Conservation (phyloP, 2,329 filamentous ascomycete genomes). For the Fusarium armeniacum region DNA sequence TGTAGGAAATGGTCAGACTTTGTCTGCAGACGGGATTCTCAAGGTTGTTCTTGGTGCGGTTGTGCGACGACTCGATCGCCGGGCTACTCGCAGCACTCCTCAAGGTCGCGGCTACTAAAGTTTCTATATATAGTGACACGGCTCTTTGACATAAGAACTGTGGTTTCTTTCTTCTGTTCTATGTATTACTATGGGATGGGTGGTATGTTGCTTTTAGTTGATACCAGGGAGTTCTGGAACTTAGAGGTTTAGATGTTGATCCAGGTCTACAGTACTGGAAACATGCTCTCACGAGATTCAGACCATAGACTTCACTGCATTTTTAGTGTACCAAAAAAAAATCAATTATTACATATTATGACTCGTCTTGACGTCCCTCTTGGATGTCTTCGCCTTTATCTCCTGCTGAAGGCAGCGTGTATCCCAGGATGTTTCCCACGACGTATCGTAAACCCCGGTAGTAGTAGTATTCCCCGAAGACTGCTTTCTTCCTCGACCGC, state of each 20-base stretch:
- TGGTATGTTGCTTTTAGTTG: slow-evolving; percentile 21
- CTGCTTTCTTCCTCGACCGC: slow-evolving; percentile 15
- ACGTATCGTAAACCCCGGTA: slow-evolving; percentile 22
- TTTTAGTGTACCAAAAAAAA: slow-evolving; percentile 17
- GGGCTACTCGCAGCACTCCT: slow-evolving; percentile 33
- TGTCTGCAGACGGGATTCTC: slow-evolving; percentile 80
- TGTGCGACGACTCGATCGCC: slow-evolving; percentile 61
- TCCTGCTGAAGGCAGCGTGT: slow-evolving; percentile 1
- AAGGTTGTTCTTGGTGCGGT: slow-evolving; percentile 88
- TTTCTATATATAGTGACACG: neutral
- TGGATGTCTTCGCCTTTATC: slow-evolving; percentile 9
- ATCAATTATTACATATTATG: slow-evolving; percentile 21
- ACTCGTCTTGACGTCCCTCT: slow-evolving; percentile 31
- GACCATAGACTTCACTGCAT: slow-evolving; percentile 9
- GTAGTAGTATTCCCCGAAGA: slow-evolving; percentile 18
- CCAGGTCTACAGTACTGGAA: neutral
- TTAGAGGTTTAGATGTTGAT: neutral
- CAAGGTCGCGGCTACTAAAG: slow-evolving; percentile 21
- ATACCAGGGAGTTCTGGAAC: slow-evolving; percentile 30
- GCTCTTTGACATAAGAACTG: neutral
- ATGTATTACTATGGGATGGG: slow-evolving; percentile 21
- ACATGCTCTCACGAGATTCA: slow-evolving; percentile 19
- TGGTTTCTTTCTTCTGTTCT: slow-evolving; percentile 4
- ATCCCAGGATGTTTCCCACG: slow-evolving; percentile 33
- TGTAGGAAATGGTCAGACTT: slow-evolving; percentile 54